Evolutionary conservation across 2,329 filamentous ascomycete species (phyloP), one percentile per base, ranked within the genome.

Genomic region (Diaporthe nobilis): DNA sequence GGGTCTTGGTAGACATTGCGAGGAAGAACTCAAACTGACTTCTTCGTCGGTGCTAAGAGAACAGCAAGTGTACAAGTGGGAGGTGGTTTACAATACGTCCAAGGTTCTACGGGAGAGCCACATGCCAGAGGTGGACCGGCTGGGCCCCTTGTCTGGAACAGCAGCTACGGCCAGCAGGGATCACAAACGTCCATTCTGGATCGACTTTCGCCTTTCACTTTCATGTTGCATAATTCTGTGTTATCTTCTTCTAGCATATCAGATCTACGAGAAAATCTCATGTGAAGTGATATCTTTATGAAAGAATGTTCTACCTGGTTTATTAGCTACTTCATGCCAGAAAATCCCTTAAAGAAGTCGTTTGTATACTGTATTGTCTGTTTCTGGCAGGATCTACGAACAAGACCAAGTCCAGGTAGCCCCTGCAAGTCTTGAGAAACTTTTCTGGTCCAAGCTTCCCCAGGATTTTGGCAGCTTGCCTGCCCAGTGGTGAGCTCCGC

Each of bases 1-100:
- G 93, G 82, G 92, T 93, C 85, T 95, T 94, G 80, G 90, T 91
- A 83, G 89, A 94, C 93, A 91, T 95, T 83, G 80, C 60, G 57
- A 71, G n/a, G n/a, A 57, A 44, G n/a, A 25, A 10, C 39, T 49
- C 25, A 9, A 42, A 42, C 9, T 42, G 31, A 42, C 65, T 70
- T 17, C 49, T 42, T 42, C 15, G 22, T 42, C 4, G 37, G n/a
- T 31, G 65, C 37, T 42, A 37, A 28, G 42, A 25, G 57, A 44
- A 42, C 47, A 55, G 57, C 42, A 37, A 71, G 65, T 55, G 39
- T n/a, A 22, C 4, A 22, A 5, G 31, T 51, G 10, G n/a, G 49
- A 42, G 34, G 49, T 20, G 47, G 65, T 53, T 68, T 28, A 22
- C 34, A 20, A 53, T 13, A 28, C 53, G 65, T 15, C 31, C 65